A percentile compares a stretch with the other conserved stretches of the same genome.
These are phyloP conservation scores for Populus nigra DNA, from an alignment of 345 rosid genomes.

Conservation along the genomic window DNA sequence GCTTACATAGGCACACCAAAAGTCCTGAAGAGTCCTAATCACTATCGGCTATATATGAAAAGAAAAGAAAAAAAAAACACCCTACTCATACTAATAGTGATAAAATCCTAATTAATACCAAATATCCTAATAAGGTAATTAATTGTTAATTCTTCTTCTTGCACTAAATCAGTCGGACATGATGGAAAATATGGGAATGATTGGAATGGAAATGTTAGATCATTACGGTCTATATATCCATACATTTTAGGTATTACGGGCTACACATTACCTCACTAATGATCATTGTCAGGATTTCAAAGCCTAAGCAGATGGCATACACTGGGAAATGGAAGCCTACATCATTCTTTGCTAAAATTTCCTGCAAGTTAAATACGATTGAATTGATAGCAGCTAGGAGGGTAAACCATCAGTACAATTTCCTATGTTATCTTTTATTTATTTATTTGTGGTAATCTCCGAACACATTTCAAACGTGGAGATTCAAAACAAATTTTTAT, in stretches of 20 bases:
- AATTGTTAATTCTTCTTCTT: neutral
- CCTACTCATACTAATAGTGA: too few relatives aligned
- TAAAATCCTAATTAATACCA: too few relatives aligned
- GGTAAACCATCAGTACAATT: neutral
- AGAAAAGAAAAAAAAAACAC: too few relatives aligned
- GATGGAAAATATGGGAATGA: neutral
- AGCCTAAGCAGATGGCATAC: conserved; percentile 77
- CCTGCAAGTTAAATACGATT: conserved; percentile 40
- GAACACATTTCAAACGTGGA: neutral
- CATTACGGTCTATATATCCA: neutral
- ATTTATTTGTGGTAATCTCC: neutral
- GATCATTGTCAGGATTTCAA: conserved; percentile 82
- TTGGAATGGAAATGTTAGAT: neutral
- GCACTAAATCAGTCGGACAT: neutral
- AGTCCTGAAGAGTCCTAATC: neutral
- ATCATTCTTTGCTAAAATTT: conserved; percentile 68
- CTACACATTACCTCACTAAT: conserved; percentile 57
- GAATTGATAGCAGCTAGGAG: neutral
- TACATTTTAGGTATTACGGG: neutral
- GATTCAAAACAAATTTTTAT: neutral
- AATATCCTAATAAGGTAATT: neutral
- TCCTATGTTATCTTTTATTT: neutral
- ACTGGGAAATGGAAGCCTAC: conserved; percentile 72
- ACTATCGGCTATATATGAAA: neutral
- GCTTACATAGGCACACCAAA: neutral